Base-by-base conservation (phyloP, 2,329 filamentous ascomycete genomes). In the Stagonosporopsis tanaceti region DNA sequence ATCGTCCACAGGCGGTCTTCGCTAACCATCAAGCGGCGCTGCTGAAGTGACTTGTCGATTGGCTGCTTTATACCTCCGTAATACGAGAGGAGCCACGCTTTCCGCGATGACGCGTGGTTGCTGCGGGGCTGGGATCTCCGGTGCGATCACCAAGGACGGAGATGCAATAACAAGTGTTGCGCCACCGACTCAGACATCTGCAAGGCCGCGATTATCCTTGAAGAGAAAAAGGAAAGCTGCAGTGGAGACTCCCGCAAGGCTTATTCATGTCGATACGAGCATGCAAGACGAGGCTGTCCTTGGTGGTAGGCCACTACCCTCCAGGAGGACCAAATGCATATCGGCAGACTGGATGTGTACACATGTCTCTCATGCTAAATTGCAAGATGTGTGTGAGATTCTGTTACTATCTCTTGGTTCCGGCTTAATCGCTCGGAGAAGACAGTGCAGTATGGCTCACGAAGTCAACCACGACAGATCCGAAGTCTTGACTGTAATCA, bases 121-220 rank as follows among this genome's bases (percentile, higher is more conserved):
- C 32, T 53, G 45, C 45, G 44, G 44, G 44, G 30, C 40, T 35
- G 42, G 17, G 20, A 53, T 48, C 30, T 52, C 44, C 32, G 44
- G 39, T 46, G 50, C 35, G 35, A 51, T 34, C 37, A 17, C 9
- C 20, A 38, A 24, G 28, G 47, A 40, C 34, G 41, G 41, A 35
- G 14, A 37, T 32, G 44, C 40, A 38, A 46, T 38, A 38, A 46
- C 17, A 51, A 27, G 37, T 27, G 39, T 47, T 38, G 25, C 30
- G 44, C 44, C 44, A 38, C 25, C 32, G 44, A 44, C 54, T 50
- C 39, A 57, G 54, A 57, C 50, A 48, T 44, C 25, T 50, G 48
- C 54, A 40, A 45, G 44, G 54, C 45, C 27, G 32, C 25, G 12
- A 27, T 51, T 17, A 20, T 6, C 25, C 20, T 27, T 12, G 4